Conservation (phyloP, 306 rosid species). For the Glycine soja region DNA sequence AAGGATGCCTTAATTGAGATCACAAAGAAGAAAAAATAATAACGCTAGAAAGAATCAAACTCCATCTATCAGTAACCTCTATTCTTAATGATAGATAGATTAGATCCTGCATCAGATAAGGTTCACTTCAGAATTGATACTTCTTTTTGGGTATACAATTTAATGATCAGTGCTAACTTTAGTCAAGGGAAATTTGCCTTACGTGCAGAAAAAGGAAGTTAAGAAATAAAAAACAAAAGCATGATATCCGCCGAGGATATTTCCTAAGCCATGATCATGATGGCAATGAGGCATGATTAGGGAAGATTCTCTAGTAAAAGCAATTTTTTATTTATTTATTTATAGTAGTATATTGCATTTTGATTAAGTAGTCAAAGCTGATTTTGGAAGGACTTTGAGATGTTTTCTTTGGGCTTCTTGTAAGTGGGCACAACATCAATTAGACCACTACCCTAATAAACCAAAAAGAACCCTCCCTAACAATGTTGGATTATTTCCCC, state of each 20-base stretch:
- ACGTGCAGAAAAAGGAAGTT: not conserved
- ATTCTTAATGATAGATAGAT: not conserved
- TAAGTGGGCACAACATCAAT: not conserved
- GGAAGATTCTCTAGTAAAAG: not conserved
- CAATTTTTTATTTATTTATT: not conserved
- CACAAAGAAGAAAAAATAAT: not conserved
- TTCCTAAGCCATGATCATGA: no score
- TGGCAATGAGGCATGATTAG: no score
- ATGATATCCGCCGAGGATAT: not conserved
- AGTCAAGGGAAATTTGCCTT: not conserved
- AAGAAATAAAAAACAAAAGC: not conserved
- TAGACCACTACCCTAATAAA: not conserved
- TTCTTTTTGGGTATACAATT: not conserved
- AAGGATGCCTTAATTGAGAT: not conserved
- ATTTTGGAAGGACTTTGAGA: not conserved
- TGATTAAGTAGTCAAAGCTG: not conserved
- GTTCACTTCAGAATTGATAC: no score
- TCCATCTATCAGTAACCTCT: not conserved
- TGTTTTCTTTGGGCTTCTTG: not conserved
- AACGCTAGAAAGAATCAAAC: not conserved
- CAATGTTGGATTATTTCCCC: not conserved
- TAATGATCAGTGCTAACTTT: not conserved
- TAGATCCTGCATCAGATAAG: no score
- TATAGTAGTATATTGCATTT: not conserved
- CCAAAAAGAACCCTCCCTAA: not conserved